Evolutionary conservation across 106 monocot species (phyloP).

Genomic region (Phalaenopsis aphrodite): DNA sequence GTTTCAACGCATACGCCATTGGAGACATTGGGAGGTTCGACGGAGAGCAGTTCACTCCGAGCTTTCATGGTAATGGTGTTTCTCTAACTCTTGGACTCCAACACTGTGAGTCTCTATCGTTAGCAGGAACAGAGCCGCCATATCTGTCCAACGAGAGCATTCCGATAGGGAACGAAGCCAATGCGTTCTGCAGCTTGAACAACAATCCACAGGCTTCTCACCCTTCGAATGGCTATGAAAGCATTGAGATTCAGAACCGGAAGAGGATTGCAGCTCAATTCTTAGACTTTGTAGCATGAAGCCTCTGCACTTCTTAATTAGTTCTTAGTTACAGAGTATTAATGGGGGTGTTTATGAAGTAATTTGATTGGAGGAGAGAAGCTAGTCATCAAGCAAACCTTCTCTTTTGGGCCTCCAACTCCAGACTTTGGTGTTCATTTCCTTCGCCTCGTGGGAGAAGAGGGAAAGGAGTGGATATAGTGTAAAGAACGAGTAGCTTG

Average conservation of each 20-base stretch:
- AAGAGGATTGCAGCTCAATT: slow-evolving; percentile 65
- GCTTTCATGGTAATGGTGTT: slow-evolving; percentile 42
- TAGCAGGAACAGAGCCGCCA: slow-evolving; percentile 3
- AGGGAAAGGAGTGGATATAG: neutral
- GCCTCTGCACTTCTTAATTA: neutral
- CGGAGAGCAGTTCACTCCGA: slow-evolving; percentile 26
- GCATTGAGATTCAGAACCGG: slow-evolving; percentile 56
- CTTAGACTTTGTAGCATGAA: slow-evolving; percentile 49
- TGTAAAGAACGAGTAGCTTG: slow-evolving; percentile 5
- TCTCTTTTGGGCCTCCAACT: neutral
- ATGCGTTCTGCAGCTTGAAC: slow-evolving; percentile 4
- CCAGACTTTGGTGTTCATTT: neutral
- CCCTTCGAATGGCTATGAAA: slow-evolving; percentile 42
- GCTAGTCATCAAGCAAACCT: neutral
- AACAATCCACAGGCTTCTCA: slow-evolving; percentile 15
- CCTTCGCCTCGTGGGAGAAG: neutral
- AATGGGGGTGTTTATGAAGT: slow-evolving; percentile 3
- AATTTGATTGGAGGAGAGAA: neutral
- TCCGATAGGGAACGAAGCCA: slow-evolving; percentile 3
- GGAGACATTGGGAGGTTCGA: slow-evolving; percentile 46
- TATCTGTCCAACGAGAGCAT: slow-evolving; percentile 14
- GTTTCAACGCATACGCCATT: slow-evolving; percentile 28
- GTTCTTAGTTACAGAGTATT: neutral
- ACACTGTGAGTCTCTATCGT: slow-evolving; percentile 34
- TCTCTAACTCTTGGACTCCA: slow-evolving; percentile 64